A percentile compares a stretch with the other conserved stretches of the same genome.
Conservation (phyloP, 306 rosid species). For the Arachis stenosperma region DNA sequence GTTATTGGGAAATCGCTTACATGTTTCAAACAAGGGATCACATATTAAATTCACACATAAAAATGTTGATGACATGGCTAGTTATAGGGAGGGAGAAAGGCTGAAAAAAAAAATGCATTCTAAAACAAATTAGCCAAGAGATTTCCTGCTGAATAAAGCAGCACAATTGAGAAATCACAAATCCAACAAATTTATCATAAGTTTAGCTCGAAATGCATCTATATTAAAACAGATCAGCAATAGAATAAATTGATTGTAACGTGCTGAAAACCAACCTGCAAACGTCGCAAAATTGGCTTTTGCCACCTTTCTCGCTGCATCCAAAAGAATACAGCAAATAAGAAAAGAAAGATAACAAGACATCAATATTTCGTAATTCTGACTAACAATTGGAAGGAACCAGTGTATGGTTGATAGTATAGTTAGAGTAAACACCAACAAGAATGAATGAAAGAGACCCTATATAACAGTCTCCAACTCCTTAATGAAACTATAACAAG, state of each 20-base stretch:
- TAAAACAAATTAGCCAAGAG: background rate
- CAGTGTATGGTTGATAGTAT: background rate
- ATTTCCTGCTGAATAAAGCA: constrained; percentile 1
- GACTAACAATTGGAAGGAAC: background rate
- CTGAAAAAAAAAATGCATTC: background rate
- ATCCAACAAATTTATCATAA: background rate
- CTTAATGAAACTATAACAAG: background rate
- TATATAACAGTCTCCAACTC: background rate
- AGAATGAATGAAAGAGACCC: background rate
- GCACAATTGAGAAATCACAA: constrained; percentile 7
- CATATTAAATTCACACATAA: background rate
- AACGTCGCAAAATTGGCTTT: constrained; percentile 6
- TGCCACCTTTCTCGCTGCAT: constrained; percentile 2
- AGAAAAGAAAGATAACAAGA: background rate
- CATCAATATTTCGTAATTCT: background rate
- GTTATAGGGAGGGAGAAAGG: background rate
- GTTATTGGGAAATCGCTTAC: background rate
- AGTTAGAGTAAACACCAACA: background rate
- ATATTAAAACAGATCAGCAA: background rate
- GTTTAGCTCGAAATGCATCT: background rate
- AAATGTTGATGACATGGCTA: background rate
- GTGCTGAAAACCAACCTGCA: constrained; percentile 6
- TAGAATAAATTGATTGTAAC: background rate
- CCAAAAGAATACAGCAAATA: background rate
- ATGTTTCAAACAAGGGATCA: background rate